Evolutionary conservation across 2,329 filamentous ascomycete species (phyloP), one percentile per base, ranked within the genome.

Genomic region (Clathrospora elynae): DNA sequence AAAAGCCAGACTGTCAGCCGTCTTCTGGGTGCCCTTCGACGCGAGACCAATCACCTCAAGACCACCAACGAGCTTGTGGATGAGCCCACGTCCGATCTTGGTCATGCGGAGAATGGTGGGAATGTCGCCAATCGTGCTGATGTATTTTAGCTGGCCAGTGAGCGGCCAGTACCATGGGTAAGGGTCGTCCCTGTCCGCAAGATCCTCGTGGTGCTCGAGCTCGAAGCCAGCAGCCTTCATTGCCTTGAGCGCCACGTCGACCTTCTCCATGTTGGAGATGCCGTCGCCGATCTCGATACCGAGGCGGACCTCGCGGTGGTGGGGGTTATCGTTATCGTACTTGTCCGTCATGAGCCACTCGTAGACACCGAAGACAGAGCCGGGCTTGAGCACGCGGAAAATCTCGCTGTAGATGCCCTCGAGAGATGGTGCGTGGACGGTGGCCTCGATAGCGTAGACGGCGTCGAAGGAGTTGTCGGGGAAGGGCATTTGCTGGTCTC

Each of bases 261-360:
- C 80, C 71, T 83, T 88, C 73, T 93, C 89, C 91, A 99, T 96
- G 78, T 96, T 96, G 64, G 90, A 90, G 70, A 99, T 97, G 59
- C 93, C 93, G 66, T 97, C 87, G 64, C 93, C 93, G 68, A 90
- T 85, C 78, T 99, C 93, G 55, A 99, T 99, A 53, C 87, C 91
- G 12, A 96, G 84, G 53, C 93, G 88, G 66, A 97, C 93, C 69
- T 88, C 83, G 57, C 90, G 87, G 77, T 97, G 93, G 63, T 84
- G 79, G 1, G 88, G 72, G 78, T 96, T 90, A 48, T 87, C 79
- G 69, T 95, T 92, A 75, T 97, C 87, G 74, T 96, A 99, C 16
- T 85, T 77, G 52, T 96, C 91, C 5, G 91, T 97, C 93, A 99
- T 97, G 66, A 97, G 79, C 93, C 93, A 97, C 74, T 99, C 93